Percentiles rank a stretch among this genome's conserved stretches.
Evolutionary conservation across 331 rosid genomes (phyloP).

Genomic region (Phaseolus coccineus): DNA sequence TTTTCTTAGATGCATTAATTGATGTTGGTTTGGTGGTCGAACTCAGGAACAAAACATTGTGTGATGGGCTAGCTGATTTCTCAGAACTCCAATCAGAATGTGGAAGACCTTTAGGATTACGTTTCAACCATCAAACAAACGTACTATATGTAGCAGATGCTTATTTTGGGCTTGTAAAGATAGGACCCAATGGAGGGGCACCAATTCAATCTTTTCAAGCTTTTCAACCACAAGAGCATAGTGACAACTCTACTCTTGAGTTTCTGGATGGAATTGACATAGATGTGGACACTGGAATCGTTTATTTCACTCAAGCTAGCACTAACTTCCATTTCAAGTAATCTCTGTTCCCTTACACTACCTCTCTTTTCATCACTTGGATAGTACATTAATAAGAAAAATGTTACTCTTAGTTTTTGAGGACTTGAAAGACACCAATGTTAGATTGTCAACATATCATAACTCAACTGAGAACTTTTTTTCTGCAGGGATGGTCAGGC

Average conservation of each 20-base stretch:
- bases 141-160: conserved; percentile 57
- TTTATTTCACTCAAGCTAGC: conserved; percentile 58
- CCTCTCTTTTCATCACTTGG: no score
- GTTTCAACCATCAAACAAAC: conserved; percentile 46
- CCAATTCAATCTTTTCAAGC: conserved; percentile 36
- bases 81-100: conserved; percentile 50
- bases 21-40: not conserved
- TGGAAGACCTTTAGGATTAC: conserved; percentile 65
- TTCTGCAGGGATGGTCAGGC: conserved; percentile 32
- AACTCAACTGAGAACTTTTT: not conserved
- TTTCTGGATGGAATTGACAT: conserved; percentile 55
- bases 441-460: no score
- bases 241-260: not conserved
- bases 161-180: conserved; percentile 48
- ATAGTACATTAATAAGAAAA: not conserved
- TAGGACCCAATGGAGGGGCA: conserved; percentile 36
- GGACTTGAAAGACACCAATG: no score
- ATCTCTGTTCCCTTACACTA: not conserved
- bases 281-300: conserved; percentile 46
- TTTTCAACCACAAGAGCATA: conserved; percentile 10
- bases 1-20: not conserved
- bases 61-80: conserved; percentile 58
- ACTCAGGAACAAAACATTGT: conserved; percentile 42
- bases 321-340: conserved; percentile 37
- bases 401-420: no score